Evolutionary conservation across 176 grass and related monocot species (phyloP).

Genomic region (Dendrocalamus sinicus): DNA sequence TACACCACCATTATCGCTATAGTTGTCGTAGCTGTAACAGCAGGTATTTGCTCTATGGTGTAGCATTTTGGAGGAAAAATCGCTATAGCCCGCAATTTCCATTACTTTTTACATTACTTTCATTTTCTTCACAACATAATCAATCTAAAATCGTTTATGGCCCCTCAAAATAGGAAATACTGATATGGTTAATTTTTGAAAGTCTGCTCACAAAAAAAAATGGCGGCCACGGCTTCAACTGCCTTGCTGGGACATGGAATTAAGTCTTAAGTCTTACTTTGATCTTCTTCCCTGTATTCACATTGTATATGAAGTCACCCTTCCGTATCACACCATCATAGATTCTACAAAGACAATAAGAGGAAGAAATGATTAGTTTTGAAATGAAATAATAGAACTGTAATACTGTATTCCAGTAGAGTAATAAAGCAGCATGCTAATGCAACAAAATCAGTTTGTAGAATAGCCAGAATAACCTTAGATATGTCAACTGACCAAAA

Average conservation of each 20-base stretch:
- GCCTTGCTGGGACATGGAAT: constrained; percentile 1
- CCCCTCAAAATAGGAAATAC: not conserved
- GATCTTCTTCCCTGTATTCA: constrained; percentile 95
- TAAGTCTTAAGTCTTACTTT: constrained; percentile 64
- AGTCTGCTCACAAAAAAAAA: not conserved
- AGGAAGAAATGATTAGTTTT: constrained; percentile 34
- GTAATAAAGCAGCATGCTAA: constrained; percentile 33
- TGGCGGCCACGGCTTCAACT: constrained; percentile 15
- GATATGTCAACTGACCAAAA: constrained; percentile 98
- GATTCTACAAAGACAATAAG: constrained; percentile 65
- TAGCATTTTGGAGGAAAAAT: not conserved
- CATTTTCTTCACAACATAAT: not conserved
- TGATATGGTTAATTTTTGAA: constrained; percentile 5
- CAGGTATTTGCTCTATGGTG: not conserved
- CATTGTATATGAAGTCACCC: constrained; percentile 95
- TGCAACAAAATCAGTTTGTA: constrained; percentile 11
- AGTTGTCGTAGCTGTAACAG: constrained; percentile 2
- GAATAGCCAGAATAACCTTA: constrained; percentile 60
- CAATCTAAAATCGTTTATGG: not conserved
- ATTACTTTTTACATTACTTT: not conserved
- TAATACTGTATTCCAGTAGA: constrained; percentile 10
- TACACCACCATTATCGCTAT: not conserved
- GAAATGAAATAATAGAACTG: constrained; percentile 12
- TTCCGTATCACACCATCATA: constrained; percentile 94
- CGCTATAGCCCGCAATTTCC: not conserved